Percentiles rank a stretch among this genome's conserved stretches.
Evolutionary conservation across 1,139 yeast genomes (phyloP).

Genomic region (Taphrina wiesneri): DNA sequence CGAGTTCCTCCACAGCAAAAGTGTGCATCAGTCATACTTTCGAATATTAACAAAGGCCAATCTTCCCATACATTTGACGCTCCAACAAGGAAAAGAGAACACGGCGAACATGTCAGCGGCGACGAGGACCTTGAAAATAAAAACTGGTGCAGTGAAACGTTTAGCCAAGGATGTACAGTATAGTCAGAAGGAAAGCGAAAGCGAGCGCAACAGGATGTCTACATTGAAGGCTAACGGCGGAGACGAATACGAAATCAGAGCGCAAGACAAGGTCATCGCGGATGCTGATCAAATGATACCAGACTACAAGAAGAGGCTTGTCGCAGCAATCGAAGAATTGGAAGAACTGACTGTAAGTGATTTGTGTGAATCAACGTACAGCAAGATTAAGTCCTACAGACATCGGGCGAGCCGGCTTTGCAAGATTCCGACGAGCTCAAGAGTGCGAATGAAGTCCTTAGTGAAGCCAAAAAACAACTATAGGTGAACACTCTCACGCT

Average conservation of each 20-base stretch:
- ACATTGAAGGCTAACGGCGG: conserved; percentile 27
- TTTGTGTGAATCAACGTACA: neutral
- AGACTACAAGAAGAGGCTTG: conserved; percentile 24
- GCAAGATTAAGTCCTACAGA: neutral
- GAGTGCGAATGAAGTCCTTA: conserved; percentile 12
- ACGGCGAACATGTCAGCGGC: conserved; percentile 10
- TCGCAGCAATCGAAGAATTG: conserved; percentile 21
- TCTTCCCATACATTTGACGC: too few relatives aligned
- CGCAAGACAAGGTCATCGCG: conserved; percentile 29
- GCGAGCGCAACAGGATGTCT: conserved; percentile 12
- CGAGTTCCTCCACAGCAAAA: too few relatives aligned
- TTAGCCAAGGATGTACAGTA: conserved; percentile 24
- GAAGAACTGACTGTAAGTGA: conserved; percentile 15
- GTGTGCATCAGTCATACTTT: too few relatives aligned
- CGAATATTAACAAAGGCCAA: too few relatives aligned
- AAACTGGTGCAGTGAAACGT: conserved; percentile 29
- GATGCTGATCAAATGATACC: conserved; percentile 34
- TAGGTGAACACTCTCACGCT: neutral
- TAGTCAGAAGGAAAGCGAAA: conserved; percentile 18
- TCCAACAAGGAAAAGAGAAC: too few relatives aligned
- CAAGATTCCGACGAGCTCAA: neutral
- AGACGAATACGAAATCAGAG: conserved; percentile 31
- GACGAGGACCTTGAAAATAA: conserved; percentile 10
- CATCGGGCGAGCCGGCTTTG: conserved; percentile 14
- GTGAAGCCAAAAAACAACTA: conserved; percentile 7